Evolutionary conservation across 768 basidiomycete species (phyloP).

Genomic region (Boletus patriciae): DNA sequence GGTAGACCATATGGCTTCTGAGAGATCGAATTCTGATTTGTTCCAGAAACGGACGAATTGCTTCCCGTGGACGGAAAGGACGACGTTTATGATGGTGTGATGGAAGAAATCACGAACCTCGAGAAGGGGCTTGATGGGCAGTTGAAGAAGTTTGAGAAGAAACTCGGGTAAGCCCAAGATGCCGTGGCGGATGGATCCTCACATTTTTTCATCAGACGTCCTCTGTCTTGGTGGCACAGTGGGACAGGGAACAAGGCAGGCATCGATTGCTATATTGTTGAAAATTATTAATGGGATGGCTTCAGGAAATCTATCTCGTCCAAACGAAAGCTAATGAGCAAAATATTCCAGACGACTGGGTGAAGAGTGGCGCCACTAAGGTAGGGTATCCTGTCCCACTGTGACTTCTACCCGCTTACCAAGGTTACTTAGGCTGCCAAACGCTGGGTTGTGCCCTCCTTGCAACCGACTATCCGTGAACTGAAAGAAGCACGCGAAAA

Average conservation of each 20-base stretch:
- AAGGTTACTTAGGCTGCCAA: slow-evolving; percentile 51
- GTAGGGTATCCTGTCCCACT: slow-evolving; percentile 36
- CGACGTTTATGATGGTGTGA: slow-evolving; percentile 76
- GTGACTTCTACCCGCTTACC: neutral
- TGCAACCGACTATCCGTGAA: slow-evolving; percentile 68
- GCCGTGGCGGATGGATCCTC: slow-evolving; percentile 9
- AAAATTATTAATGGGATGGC: slow-evolving; percentile 1
- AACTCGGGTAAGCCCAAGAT: slow-evolving; percentile 52
- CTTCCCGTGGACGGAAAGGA: slow-evolving; percentile 86
- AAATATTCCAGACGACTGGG: slow-evolving; percentile 81
- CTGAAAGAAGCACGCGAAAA: slow-evolving; percentile 95
- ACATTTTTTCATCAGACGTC: slow-evolving; percentile 40
- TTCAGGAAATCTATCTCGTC: slow-evolving; percentile 86
- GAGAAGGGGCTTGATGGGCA: slow-evolving; percentile 72
- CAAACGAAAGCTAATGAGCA: slow-evolving; percentile 63
- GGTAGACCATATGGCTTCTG: slow-evolving; percentile 39
- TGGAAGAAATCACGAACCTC: slow-evolving; percentile 64
- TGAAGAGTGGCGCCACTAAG: slow-evolving; percentile 77
- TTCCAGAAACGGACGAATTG: slow-evolving; percentile 64
- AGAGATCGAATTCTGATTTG: slow-evolving; percentile 22
- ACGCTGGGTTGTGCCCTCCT: slow-evolving; percentile 76
- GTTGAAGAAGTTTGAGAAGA: slow-evolving; percentile 63
- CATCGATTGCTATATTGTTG: neutral
- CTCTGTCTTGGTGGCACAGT: slow-evolving; percentile 72
- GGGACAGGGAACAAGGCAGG: slow-evolving; percentile 76